Conservation (phyloP, 2,329 filamentous ascomycete species). For the Colletotrichum lini region DNA sequence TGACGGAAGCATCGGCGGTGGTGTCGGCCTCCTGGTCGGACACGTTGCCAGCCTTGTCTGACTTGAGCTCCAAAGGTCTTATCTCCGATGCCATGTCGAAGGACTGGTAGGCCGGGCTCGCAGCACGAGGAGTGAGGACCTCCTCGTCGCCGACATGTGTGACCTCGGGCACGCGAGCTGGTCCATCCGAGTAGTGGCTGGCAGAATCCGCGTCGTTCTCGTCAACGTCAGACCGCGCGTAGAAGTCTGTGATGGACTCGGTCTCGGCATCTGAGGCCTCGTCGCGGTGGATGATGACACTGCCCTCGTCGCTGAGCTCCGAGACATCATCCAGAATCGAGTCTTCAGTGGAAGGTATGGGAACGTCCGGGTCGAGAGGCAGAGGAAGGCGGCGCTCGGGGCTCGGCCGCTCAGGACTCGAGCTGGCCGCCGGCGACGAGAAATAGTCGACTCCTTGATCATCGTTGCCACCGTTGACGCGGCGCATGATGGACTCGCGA, state of each 20-base stretch:
- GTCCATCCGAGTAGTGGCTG: conserved; percentile 68
- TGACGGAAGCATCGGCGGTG: conserved; percentile 32
- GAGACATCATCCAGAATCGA: conserved; percentile 63
- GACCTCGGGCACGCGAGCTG: conserved; percentile 37
- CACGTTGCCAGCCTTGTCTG: conserved; percentile 42
- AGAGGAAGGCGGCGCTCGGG: conserved; percentile 62
- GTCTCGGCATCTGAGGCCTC: conserved; percentile 75
- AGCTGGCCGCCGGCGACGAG: conserved; percentile 72
- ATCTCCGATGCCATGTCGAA: conserved; percentile 37
- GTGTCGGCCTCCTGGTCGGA: conserved; percentile 45
- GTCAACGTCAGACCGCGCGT: conserved; percentile 68
- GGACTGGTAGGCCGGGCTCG: conserved; percentile 52
- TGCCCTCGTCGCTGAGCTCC: conserved; percentile 62
- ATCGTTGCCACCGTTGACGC: conserved; percentile 77
- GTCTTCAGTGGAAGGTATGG: conserved; percentile 89
- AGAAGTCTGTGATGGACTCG: conserved; percentile 78
- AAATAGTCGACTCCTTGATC: conserved; percentile 73
- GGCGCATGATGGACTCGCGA: conserved; percentile 91
- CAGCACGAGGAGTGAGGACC: conserved; percentile 65
- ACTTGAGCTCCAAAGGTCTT: conserved; percentile 40
- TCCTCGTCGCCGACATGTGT: conserved; percentile 57
- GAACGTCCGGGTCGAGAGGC: conserved; percentile 86
- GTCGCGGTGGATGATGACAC: conserved; percentile 78
- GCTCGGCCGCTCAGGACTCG: conserved; percentile 67
- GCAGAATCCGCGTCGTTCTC: conserved; percentile 66